phyloP scores from a whole-genome alignment of 306 rosid species.

The Inga laurina region DNA sequence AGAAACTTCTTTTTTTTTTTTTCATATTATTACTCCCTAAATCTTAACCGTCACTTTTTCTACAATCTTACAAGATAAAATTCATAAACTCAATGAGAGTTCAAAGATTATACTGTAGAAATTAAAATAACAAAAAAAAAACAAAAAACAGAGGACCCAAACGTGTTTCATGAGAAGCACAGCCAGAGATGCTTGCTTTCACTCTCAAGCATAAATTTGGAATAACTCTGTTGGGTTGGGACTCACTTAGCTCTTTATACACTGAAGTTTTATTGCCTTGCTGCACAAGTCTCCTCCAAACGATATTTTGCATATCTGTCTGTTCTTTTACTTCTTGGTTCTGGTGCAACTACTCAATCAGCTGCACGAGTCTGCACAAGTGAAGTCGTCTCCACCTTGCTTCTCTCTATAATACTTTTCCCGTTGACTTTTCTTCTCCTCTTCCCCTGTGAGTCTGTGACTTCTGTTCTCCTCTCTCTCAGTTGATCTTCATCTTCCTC shows the following conservation, averaged over 20 bases:
- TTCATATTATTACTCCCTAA: background rate
- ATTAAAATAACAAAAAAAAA: background rate
- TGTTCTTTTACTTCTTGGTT: background rate
- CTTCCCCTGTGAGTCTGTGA: background rate
- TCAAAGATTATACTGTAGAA: background rate
- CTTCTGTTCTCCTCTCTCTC: background rate
- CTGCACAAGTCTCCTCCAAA: background rate
- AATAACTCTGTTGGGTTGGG: background rate
- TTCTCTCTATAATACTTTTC: background rate
- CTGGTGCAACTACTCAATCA: background rate
- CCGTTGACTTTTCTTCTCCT: background rate
- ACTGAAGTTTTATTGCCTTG: background rate
- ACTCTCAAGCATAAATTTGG: background rate
- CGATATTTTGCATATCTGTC: background rate
- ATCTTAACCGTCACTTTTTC: background rate
- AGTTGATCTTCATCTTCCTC: background rate
- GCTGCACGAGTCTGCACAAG: too few species aligned
- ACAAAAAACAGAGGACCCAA: background rate
- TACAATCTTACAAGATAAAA: background rate
- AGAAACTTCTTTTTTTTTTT: background rate
- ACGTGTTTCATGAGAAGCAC: background rate
- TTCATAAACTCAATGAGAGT: background rate
- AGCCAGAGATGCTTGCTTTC: background rate
- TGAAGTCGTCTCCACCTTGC: background rate
- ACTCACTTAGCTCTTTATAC: background rate